Conservation (phyloP, 441 rosid species). For the Populus hybrid region DNA sequence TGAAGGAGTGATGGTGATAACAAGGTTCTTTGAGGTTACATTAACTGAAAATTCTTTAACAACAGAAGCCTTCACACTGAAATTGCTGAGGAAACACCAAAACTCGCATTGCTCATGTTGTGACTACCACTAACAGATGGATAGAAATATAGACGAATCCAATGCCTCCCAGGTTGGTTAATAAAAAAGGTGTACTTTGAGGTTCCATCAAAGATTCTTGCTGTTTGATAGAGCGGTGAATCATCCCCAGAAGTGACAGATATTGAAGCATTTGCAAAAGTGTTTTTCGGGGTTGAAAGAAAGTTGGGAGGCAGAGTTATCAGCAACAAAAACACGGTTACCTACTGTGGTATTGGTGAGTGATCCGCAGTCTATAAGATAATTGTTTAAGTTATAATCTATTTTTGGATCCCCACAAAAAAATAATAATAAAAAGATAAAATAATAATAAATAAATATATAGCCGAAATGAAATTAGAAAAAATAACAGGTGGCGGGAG, state of each 20-base stretch:
- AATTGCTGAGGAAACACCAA: slow-evolving; percentile 62
- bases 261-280: slow-evolving; percentile 37
- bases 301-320: no score
- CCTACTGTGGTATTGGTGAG: no score
- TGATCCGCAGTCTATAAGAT: no score
- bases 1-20: slow-evolving; percentile 55
- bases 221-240: slow-evolving; percentile 61
- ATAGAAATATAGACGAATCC: slow-evolving; percentile 83
- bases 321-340: no score
- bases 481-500: no score
- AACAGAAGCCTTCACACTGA: slow-evolving; percentile 26
- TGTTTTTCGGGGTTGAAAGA: slow-evolving; percentile 19
- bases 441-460: no score
- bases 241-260: slow-evolving; percentile 32
- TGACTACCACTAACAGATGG: slow-evolving; percentile 50
- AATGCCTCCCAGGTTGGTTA: slow-evolving; percentile 58
- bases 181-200: slow-evolving; percentile 64
- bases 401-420: no score
- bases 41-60: slow-evolving; percentile 71
- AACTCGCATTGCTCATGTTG: slow-evolving; percentile 56
- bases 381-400: no score
- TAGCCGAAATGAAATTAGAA: no score
- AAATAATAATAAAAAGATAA: no score
- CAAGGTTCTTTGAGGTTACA: slow-evolving; percentile 42
- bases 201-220: slow-evolving; percentile 54